Evolutionary conservation across 768 basidiomycete genomes (phyloP).

Genomic region (Russula virescens): DNA sequence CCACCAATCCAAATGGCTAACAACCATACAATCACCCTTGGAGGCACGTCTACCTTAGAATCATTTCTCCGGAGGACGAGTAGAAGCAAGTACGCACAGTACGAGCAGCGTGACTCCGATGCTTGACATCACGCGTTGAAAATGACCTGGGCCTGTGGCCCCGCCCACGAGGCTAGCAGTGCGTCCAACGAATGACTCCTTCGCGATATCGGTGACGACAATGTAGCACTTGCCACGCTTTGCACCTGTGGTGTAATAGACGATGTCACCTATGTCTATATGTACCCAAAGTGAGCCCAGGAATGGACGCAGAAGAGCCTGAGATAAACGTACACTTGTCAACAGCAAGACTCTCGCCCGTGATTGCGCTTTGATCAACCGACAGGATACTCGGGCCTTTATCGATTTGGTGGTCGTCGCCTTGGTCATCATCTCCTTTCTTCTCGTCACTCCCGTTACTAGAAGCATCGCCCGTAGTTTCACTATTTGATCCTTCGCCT

Average conservation of each 20-base stretch:
- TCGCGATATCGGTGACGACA: slow-evolving; percentile 35
- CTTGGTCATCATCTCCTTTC: slow-evolving; percentile 12
- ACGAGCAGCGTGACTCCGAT: slow-evolving; percentile 42
- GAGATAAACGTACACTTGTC: slow-evolving; percentile 34
- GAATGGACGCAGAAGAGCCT: background rate
- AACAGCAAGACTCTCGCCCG: slow-evolving; percentile 43
- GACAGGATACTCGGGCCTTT: slow-evolving; percentile 39
- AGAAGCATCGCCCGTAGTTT: background rate
- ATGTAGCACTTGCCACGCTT: slow-evolving; percentile 38
- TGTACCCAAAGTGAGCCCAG: background rate
- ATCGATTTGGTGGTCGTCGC: slow-evolving; percentile 25
- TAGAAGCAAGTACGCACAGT: slow-evolving; percentile 24
- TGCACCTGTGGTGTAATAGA: slow-evolving; percentile 36
- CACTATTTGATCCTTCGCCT: background rate
- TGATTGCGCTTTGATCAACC: slow-evolving; percentile 44
- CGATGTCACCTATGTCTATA: slow-evolving; percentile 34
- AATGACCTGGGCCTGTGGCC: slow-evolving; percentile 39
- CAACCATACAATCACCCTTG: slow-evolving; percentile 37
- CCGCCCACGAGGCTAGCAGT: slow-evolving; percentile 41
- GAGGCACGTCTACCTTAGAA: background rate
- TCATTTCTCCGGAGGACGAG: background rate
- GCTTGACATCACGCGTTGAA: slow-evolving; percentile 39
- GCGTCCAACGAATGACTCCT: slow-evolving; percentile 40
- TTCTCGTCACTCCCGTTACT: slow-evolving; percentile 12
- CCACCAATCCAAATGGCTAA: slow-evolving; percentile 43